Percentiles rank a stretch among this genome's conserved stretches.
phyloP scores from a whole-genome alignment of 257 asterid species.

The Petunia secreta region DNA sequence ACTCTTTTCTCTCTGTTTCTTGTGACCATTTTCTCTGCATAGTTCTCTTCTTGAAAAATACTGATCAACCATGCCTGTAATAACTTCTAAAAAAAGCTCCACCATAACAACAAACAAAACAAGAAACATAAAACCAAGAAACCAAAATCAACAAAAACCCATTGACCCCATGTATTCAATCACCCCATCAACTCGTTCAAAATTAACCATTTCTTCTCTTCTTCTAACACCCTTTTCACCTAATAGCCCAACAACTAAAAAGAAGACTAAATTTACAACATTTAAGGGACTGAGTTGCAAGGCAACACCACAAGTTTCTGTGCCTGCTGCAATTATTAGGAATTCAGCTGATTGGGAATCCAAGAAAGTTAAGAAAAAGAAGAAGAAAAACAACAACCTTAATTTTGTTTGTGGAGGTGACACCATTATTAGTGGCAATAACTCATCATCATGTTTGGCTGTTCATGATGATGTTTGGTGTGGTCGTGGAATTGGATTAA shows the following conservation, averaged over 20 bases:
- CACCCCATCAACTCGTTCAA: background rate
- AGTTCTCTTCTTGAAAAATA: no score
- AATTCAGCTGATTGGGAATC: background rate
- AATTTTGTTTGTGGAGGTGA: background rate
- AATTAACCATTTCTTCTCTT: background rate
- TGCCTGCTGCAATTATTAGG: background rate
- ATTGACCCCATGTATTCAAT: slow-evolving; percentile 1
- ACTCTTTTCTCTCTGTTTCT: background rate
- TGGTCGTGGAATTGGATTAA: slow-evolving; percentile 63
- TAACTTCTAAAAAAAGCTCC: background rate
- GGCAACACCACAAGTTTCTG: background rate
- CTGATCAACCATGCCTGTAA: background rate
- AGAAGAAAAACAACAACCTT: slow-evolving; percentile 12
- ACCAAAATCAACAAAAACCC: slow-evolving; percentile 2
- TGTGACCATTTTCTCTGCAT: background rate
- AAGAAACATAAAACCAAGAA: background rate
- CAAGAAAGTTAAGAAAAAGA: slow-evolving; percentile 4
- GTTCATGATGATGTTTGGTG: slow-evolving; percentile 78
- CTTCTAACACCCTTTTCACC: slow-evolving; percentile 7
- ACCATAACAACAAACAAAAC: slow-evolving; percentile 2
- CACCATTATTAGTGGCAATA: background rate
- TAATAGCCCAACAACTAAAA: background rate
- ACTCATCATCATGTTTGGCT: slow-evolving; percentile 24
- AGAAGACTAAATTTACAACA: background rate
- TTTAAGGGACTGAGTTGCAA: background rate